Evolutionary conservation across 2,329 filamentous ascomycete genomes (phyloP).

Genomic region (Intubia oerlemansii): DNA sequence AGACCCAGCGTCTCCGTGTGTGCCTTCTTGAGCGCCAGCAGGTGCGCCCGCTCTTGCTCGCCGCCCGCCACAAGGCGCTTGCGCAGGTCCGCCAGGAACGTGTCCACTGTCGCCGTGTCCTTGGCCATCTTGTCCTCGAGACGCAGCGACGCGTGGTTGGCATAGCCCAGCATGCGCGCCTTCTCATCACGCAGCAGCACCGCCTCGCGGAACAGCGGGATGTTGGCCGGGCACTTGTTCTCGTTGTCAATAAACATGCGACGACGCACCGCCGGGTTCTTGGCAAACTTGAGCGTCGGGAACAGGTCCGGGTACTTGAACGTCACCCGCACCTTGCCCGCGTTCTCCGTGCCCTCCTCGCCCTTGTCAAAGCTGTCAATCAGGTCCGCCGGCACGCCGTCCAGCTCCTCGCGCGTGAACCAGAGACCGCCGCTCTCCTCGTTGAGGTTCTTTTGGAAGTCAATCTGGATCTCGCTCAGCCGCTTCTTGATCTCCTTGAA

Average conservation of each 20-base stretch:
- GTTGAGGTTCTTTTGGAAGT: constrained; percentile 62
- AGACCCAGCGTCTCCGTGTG: constrained; percentile 39
- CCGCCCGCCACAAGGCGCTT: constrained; percentile 47
- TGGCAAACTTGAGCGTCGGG: constrained; percentile 57
- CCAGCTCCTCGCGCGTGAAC: constrained; percentile 53
- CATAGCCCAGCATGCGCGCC: constrained; percentile 55
- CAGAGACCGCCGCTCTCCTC: constrained; percentile 67
- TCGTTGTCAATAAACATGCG: constrained; percentile 54
- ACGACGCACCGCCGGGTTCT: constrained; percentile 44
- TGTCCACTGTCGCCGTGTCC: constrained; percentile 46
- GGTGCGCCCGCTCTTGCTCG: constrained; percentile 43
- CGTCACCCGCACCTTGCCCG: constrained; percentile 48
- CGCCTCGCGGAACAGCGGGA: constrained; percentile 52
- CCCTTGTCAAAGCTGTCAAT: constrained; percentile 48
- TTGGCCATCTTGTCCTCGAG: constrained; percentile 81
- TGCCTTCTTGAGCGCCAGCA: constrained; percentile 54
- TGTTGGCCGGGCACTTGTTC: constrained; percentile 62
- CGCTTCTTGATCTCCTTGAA: constrained; percentile 79
- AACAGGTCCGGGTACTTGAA: constrained; percentile 76
- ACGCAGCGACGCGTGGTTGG: constrained; percentile 52
- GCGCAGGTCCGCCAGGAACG: constrained; percentile 52
- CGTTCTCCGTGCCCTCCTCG: constrained; percentile 34
- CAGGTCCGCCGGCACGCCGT: constrained; percentile 54
- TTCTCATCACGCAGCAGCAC: constrained; percentile 58
- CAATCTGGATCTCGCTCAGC: constrained; percentile 50